A percentile compares a stretch with the other conserved stretches of the same genome.
Conservation (phyloP, 495 filamentous ascomycete genomes). For the Aspergillus kassunensis region DNA sequence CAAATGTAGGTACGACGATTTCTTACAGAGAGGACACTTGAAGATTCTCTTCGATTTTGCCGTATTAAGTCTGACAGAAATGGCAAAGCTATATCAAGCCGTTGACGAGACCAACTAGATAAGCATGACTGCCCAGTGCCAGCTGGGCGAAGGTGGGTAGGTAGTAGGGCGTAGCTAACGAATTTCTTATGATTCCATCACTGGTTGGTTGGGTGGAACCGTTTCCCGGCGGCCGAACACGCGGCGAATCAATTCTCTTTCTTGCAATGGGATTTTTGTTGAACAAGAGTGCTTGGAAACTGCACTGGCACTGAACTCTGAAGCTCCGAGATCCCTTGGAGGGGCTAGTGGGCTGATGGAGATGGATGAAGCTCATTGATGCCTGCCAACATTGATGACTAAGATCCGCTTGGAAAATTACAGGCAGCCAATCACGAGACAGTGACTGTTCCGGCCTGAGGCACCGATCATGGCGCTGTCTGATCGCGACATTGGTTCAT, state of each 20-base stretch:
- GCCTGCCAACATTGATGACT: background rate
- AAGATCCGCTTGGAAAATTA: background rate
- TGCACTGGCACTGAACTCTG: background rate
- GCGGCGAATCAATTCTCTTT: background rate
- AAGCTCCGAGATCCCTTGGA: constrained; percentile 3
- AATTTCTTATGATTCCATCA: constrained; percentile 4
- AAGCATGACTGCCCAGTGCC: constrained; percentile 7
- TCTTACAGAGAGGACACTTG: background rate
- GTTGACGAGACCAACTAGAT: background rate
- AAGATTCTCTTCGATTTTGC: background rate
- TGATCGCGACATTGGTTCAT: background rate
- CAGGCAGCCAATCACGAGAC: background rate
- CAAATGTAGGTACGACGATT: background rate
- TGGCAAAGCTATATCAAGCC: background rate
- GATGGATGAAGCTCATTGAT: constrained; percentile 8
- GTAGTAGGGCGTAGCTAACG: constrained; percentile 7
- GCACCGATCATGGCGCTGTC: background rate
- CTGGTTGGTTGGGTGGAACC: background rate
- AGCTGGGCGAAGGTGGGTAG: background rate
- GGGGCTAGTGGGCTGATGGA: constrained; percentile 11
- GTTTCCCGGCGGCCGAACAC: background rate
- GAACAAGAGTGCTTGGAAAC: background rate
- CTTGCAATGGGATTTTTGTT: background rate
- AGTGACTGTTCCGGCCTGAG: no score
- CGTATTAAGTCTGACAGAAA: background rate